Conservation (phyloP, 1,284 basidiomycete genomes). For the Meripilus lineatus region DNA sequence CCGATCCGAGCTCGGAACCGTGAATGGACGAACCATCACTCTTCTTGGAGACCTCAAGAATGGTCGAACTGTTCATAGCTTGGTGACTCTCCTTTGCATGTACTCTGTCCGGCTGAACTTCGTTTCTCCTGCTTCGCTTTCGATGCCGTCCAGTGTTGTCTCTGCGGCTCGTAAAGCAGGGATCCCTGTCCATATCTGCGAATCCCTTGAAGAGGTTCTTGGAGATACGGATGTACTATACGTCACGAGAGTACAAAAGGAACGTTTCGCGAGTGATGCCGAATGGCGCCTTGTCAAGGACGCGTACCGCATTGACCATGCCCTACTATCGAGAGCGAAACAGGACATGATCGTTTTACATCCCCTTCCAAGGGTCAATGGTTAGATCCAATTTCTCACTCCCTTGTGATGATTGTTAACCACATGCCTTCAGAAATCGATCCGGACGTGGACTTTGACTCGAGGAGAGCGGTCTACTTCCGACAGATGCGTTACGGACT, state of each 20-base stretch:
- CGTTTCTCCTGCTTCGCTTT: constrained; percentile 86
- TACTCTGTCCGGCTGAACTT: constrained; percentile 97
- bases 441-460: constrained; percentile 97
- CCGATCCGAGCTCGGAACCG: constrained; percentile 95
- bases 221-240: constrained; percentile 96
- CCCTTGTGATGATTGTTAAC: constrained; percentile 1
- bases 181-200: constrained; percentile 75
- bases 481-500: constrained; percentile 98
- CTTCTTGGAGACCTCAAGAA: constrained; percentile 97
- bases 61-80: constrained; percentile 94
- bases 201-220: constrained; percentile 87
- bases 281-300: constrained; percentile 94
- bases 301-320: constrained; percentile 92
- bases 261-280: constrained; percentile 79
- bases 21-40: constrained; percentile 95
- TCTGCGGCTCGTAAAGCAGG: constrained; percentile 80
- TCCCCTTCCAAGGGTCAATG: constrained; percentile 90
- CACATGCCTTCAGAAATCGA: constrained; percentile 82
- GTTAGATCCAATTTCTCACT: constrained; percentile 33
- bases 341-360: constrained; percentile 99
- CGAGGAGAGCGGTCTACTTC: constrained; percentile 93
- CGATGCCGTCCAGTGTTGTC: constrained; percentile 90
- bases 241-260: constrained; percentile 94
- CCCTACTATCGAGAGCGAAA: constrained; percentile 87
- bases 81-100: constrained; percentile 88